Evolutionary conservation across 2,329 filamentous ascomycete genomes (phyloP).

Genomic region (Fusarium neocosmosporiellum): DNA sequence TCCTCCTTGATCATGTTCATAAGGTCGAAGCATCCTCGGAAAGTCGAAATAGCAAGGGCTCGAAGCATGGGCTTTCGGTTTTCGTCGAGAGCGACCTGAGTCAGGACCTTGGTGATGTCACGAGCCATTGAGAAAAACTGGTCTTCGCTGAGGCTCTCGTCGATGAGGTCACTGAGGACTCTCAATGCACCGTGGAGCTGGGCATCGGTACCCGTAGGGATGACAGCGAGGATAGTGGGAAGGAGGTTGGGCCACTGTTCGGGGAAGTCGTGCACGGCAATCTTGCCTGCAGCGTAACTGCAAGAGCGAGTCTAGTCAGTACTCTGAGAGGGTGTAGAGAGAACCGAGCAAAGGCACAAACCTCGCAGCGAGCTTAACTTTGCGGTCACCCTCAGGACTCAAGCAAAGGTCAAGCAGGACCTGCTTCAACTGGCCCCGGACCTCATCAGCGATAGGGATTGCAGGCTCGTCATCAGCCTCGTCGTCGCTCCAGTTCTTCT

Average conservation of each 20-base stretch:
- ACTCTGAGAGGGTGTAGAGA: not conserved
- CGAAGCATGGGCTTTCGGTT: slow-evolving; percentile 80
- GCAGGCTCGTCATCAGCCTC: slow-evolving; percentile 73
- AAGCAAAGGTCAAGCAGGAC: slow-evolving; percentile 82
- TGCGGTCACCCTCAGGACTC: slow-evolving; percentile 79
- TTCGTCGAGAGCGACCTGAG: slow-evolving; percentile 82
- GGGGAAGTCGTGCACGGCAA: slow-evolving; percentile 92
- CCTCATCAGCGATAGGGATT: slow-evolving; percentile 76
- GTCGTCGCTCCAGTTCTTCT: slow-evolving; percentile 83
- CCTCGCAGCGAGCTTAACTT: slow-evolving; percentile 89
- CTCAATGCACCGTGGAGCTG: slow-evolving; percentile 91
- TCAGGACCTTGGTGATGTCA: slow-evolving; percentile 86
- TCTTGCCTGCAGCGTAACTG: slow-evolving; percentile 86
- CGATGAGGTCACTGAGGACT: slow-evolving; percentile 89
- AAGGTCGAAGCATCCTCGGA: slow-evolving; percentile 91
- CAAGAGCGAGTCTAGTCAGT: slow-evolving; percentile 6
- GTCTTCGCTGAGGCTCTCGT: slow-evolving; percentile 92
- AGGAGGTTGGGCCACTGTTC: slow-evolving; percentile 94
- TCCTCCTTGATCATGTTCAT: slow-evolving; percentile 97
- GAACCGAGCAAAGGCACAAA: slow-evolving; percentile 51
- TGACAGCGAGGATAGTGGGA: slow-evolving; percentile 80
- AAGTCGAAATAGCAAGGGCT: slow-evolving; percentile 88
- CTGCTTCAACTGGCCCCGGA: slow-evolving; percentile 78
- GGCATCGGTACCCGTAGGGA: slow-evolving; percentile 78
- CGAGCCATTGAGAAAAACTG: slow-evolving; percentile 93